phyloP scores from a whole-genome alignment of 2,329 filamentous ascomycete species.

The Passalora sequoiae region DNA sequence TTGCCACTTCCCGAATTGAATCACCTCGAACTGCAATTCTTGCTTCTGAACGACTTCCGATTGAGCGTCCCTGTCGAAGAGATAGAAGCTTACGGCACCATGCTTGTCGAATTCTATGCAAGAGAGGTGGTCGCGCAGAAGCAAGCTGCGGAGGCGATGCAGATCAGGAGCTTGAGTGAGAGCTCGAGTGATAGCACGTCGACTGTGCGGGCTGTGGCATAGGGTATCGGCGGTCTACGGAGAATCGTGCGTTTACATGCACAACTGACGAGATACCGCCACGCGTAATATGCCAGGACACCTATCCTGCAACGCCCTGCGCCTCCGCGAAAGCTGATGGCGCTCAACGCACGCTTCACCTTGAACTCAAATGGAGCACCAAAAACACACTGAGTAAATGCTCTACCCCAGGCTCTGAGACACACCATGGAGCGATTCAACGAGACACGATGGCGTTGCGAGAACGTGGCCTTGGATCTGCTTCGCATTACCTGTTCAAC shows the following conservation, averaged over 20 bases:
- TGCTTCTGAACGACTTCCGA: slow-evolving; percentile 92
- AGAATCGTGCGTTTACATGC: too few relatives aligned
- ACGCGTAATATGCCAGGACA: too few relatives aligned
- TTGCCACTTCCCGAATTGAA: slow-evolving; percentile 89
- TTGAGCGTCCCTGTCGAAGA: slow-evolving; percentile 91
- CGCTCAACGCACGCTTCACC: too few relatives aligned
- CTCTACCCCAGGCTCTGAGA: too few relatives aligned
- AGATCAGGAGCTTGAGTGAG: slow-evolving; percentile 28
- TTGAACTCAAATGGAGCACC: too few relatives aligned
- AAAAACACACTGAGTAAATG: too few relatives aligned
- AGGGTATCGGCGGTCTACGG: too few relatives aligned
- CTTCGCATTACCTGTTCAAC: too few relatives aligned
- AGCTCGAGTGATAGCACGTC: slow-evolving; percentile 30
- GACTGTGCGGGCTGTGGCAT: slow-evolving; percentile 27
- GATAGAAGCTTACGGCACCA: slow-evolving; percentile 93
- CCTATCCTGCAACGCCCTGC: too few relatives aligned
- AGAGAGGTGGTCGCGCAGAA: slow-evolving; percentile 73
- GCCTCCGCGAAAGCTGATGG: too few relatives aligned
- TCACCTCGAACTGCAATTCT: slow-evolving; percentile 91
- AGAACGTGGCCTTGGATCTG: not conserved
- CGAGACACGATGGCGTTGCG: not conserved
- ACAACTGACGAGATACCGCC: too few relatives aligned
- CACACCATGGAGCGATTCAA: not conserved
- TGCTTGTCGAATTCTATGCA: slow-evolving; percentile 97
- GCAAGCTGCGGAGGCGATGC: slow-evolving; percentile 36